These are phyloP conservation scores for Candida jianshihensis DNA, from an alignment of 805 yeast genomes.

Conservation along the genomic window DNA sequence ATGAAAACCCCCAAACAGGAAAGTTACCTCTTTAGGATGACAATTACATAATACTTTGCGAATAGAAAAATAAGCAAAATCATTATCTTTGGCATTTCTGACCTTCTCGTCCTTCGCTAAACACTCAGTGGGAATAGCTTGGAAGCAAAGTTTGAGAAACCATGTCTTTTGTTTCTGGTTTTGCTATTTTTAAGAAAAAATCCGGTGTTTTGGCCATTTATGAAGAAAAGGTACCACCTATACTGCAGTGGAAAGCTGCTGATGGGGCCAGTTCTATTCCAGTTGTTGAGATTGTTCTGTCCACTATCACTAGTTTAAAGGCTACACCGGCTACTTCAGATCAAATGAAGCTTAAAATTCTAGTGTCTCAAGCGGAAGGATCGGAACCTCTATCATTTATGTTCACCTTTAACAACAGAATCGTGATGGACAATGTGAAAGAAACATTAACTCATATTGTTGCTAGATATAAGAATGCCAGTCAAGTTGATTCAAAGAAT, in stretches of 20 bases:
- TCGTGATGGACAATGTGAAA: constrained; percentile 70
- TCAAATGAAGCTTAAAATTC: constrained; percentile 58
- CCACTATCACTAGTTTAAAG: constrained; percentile 44
- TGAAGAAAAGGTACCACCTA: constrained; percentile 52
- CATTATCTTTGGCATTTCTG: too few species aligned
- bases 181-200: constrained; percentile 47
- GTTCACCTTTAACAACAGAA: constrained; percentile 63
- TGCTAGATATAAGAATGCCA: constrained; percentile 46
- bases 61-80: too few species aligned
- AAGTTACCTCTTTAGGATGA: too few species aligned
- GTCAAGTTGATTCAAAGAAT: constrained; percentile 17
- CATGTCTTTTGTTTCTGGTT: constrained; percentile 40
- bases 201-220: constrained; percentile 49
- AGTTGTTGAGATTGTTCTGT: constrained; percentile 34
- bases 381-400: constrained; percentile 26
- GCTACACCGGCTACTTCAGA: constrained; percentile 65
- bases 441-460: constrained; percentile 60
- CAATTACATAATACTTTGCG: too few species aligned
- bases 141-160: too few species aligned
- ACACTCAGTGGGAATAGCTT: too few species aligned
- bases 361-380: constrained; percentile 34
- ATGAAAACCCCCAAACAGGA: too few species aligned
- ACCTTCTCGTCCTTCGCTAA: too few species aligned
- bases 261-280: constrained; percentile 35
- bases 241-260: constrained; percentile 52